Evolutionary conservation across 495 filamentous ascomycete species (phyloP), one percentile per base, ranked within the genome.

Genomic region (Neurospora terricola): DNA sequence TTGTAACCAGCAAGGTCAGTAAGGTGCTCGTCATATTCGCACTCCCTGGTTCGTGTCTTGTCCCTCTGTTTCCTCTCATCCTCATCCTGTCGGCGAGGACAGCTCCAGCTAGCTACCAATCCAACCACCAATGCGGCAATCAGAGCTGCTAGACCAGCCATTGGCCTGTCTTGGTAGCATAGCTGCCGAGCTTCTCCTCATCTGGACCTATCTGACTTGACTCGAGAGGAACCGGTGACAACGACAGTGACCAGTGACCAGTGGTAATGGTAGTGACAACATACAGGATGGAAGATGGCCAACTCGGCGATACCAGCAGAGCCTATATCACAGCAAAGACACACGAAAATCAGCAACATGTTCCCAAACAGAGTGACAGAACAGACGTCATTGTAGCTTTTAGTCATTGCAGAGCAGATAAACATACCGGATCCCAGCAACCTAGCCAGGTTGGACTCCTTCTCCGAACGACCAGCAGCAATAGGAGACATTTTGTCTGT

Each of bases 281-380:
- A 77, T 87, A 96, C 94, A 72, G 95, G 95, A 82, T 98, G 95
- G 86, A 99, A 99, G 81, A 99, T 89, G 80, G 94, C 89, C 78
- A 99, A 86, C 83, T 99, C 96, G 75, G 96, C 91, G 83, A 99
- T 96, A 85, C 96, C 96, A 75, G 96, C 94, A 80, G 88, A 92
- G 76, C 93, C 96, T 99, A 48, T 23, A 12, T 18, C 14, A 40
- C 37, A 42, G 0, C 48, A 6, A 27, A 14, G 16, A 8, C 38
- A 70, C 18, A 34, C 18, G 12, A 5, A 9, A 38, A 48, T 76
- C 66, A 78, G 73, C 37, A 45, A 27, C n/a, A 23, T 45, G 14
- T 21, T 72, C 23, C 9, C n/a, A 27, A 18, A 10, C 12, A 16
- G 7, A 37, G 39, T 34, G 21, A 10, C 38, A 37, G 36, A 42